These are phyloP conservation scores for Penicillium sumatraense DNA, from an alignment of 2,329 filamentous ascomycete species.

Conservation along the genomic window DNA sequence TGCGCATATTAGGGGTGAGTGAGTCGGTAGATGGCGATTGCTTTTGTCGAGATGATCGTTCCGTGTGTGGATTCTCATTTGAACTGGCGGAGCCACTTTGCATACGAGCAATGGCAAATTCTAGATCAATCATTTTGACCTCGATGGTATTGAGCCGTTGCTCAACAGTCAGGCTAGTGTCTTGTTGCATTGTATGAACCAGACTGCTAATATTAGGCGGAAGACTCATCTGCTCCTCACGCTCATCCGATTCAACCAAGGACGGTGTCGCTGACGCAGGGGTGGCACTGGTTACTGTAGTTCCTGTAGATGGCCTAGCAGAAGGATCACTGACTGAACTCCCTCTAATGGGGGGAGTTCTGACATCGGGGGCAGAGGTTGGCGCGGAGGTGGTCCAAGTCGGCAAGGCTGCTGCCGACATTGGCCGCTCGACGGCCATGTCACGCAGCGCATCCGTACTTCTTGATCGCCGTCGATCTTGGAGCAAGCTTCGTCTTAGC, in stretches of 20 bases:
- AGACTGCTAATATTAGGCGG: conserved; percentile 44
- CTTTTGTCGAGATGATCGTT: conserved; percentile 19
- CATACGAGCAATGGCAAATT: conserved; percentile 55
- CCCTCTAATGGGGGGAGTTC: conserved; percentile 35
- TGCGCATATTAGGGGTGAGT: conserved; percentile 15
- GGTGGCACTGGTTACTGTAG: conserved; percentile 33
- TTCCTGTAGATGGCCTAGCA: conserved; percentile 32
- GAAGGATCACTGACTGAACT: conserved; percentile 34
- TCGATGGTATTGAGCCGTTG: conserved; percentile 55
- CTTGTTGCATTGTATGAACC: conserved; percentile 45
- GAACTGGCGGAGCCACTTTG: conserved; percentile 41
- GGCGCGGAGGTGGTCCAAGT: conserved; percentile 48
- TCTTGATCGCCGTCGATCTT: conserved; percentile 48
- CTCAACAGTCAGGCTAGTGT: conserved; percentile 47
- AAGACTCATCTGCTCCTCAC: conserved; percentile 27
- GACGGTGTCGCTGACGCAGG: conserved; percentile 27
- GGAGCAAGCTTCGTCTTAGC: conserved; percentile 27
- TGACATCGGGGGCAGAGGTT: conserved; percentile 45
- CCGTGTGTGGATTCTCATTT: conserved; percentile 21
- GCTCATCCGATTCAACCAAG: conserved; percentile 20
- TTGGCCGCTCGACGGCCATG: conserved; percentile 38
- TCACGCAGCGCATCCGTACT: conserved; percentile 48
- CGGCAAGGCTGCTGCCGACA: conserved; percentile 48
- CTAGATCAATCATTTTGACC: conserved; percentile 56
- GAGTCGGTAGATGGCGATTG: conserved; percentile 19